These are phyloP conservation scores for Dendrocalamus sinicus DNA, from an alignment of 176 grass and related monocot genomes.

Conservation along the genomic window DNA sequence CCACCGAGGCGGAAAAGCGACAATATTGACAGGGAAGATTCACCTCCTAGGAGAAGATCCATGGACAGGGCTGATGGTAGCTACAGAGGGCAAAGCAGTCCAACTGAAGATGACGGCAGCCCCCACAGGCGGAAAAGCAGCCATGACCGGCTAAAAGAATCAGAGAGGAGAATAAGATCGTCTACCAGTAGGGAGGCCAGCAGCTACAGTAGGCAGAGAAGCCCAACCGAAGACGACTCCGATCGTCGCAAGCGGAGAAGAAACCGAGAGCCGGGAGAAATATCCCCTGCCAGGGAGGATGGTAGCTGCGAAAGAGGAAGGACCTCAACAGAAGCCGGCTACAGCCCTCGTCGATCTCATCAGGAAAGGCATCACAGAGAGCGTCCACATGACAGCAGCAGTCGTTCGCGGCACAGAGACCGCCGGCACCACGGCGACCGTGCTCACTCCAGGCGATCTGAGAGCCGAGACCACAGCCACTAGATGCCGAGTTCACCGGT, in stretches of 20 bases:
- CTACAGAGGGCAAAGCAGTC: conserved; percentile 46
- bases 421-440: conserved; percentile 1
- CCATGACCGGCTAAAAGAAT: conserved; percentile 40
- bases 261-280: conserved; percentile 33
- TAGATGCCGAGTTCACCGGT: background rate
- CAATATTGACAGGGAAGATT: conserved; percentile 49
- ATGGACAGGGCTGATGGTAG: conserved; percentile 41
- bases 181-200: conserved; percentile 44
- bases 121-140: conserved; percentile 33
- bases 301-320: conserved; percentile 35
- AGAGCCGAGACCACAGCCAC: conserved; percentile 41
- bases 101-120: conserved; percentile 32
- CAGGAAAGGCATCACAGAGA: conserved; percentile 42
- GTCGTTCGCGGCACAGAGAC: conserved; percentile 32
- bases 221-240: background rate
- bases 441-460: conserved; percentile 40
- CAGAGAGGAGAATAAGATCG: conserved; percentile 42
- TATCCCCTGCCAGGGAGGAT: conserved; percentile 56
- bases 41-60: conserved; percentile 50
- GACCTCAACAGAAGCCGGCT: conserved; percentile 24
- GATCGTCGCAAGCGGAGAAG: conserved; percentile 24
- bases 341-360: conserved; percentile 30
- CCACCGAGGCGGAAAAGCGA: conserved; percentile 55
- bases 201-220: conserved; percentile 45
- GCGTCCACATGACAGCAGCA: conserved; percentile 34